Evolutionary conservation across 2,329 filamentous ascomycete species (phyloP).

Genomic region (Pestalotiopsis sp.): DNA sequence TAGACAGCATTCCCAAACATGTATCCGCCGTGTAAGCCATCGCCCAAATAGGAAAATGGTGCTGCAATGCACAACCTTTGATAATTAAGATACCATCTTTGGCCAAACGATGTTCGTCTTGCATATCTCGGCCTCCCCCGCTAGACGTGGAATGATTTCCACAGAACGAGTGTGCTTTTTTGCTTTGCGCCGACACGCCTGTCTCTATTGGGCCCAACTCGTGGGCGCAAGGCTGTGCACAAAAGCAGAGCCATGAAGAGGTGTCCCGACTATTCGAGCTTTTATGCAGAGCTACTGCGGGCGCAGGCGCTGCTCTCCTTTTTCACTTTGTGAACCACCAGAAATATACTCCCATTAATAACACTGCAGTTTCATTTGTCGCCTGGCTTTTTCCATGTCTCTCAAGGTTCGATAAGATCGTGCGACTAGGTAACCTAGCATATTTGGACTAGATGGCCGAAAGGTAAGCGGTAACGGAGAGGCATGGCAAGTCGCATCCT

Average conservation of each 20-base stretch:
- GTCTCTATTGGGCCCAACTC: not conserved
- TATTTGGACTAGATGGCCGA: not conserved
- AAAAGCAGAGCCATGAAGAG: not conserved
- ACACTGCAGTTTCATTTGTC: not conserved
- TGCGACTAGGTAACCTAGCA: not conserved
- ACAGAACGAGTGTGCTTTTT: not conserved
- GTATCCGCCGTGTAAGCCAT: not conserved
- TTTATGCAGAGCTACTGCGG: constrained; percentile 14
- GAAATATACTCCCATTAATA: constrained; percentile 9
- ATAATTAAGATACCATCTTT: not conserved
- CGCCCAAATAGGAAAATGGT: constrained; percentile 1
- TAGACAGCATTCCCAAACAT: not conserved
- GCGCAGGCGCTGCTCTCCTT: not conserved
- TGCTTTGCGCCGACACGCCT: not conserved
- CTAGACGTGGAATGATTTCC: not conserved
- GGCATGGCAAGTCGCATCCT: not conserved
- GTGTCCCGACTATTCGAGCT: not conserved
- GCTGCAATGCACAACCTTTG: not conserved
- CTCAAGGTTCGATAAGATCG: not conserved
- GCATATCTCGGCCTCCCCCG: too few species aligned
- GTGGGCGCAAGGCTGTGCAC: constrained; percentile 11
- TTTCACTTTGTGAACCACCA: not conserved
- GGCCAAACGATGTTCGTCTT: not conserved
- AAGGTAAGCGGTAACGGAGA: not conserved
- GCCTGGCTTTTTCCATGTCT: not conserved